Percentiles rank a stretch among this genome's conserved stretches.
phyloP scores from a whole-genome alignment of 768 basidiomycete genomes.

The Amanita brunnescens region DNA sequence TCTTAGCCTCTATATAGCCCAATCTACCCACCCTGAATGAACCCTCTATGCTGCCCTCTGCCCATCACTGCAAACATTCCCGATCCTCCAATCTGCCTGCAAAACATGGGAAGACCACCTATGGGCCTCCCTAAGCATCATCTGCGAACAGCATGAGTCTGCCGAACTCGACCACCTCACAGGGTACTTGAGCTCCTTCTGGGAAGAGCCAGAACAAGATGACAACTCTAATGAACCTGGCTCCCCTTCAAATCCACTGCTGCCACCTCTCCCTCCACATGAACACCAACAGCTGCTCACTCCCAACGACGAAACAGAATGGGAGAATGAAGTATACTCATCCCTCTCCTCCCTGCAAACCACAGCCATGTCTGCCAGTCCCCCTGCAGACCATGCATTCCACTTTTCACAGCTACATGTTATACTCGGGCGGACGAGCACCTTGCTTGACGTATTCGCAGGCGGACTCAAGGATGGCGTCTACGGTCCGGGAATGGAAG shows the following conservation, averaged over 20 bases:
- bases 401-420: constrained; percentile 77
- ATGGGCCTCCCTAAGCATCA: constrained; percentile 80
- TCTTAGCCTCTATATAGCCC: constrained; percentile 27
- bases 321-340: constrained; percentile 55
- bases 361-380: constrained; percentile 58
- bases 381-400: constrained; percentile 65
- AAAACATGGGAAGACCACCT: constrained; percentile 92
- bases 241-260: neutral
- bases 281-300: no score
- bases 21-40: constrained; percentile 68
- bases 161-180: constrained; percentile 58
- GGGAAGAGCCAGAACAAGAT: constrained; percentile 47
- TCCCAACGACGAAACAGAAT: constrained; percentile 41
- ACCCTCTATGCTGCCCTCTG: constrained; percentile 80
- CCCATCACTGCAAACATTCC: constrained; percentile 59
- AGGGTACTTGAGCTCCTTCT: constrained; percentile 49
- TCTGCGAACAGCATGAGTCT: constrained; percentile 76
- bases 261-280: neutral
- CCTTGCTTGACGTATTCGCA: constrained; percentile 63
- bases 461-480: constrained; percentile 42
- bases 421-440: constrained; percentile 60
- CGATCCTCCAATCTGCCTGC: constrained; percentile 63
- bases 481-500: constrained; percentile 39
- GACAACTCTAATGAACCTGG: neutral
- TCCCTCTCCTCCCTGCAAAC: constrained; percentile 50